These are phyloP conservation scores for Teratosphaeria destructans DNA, from an alignment of 2,329 filamentous ascomycete species.

Conservation along the genomic window DNA sequence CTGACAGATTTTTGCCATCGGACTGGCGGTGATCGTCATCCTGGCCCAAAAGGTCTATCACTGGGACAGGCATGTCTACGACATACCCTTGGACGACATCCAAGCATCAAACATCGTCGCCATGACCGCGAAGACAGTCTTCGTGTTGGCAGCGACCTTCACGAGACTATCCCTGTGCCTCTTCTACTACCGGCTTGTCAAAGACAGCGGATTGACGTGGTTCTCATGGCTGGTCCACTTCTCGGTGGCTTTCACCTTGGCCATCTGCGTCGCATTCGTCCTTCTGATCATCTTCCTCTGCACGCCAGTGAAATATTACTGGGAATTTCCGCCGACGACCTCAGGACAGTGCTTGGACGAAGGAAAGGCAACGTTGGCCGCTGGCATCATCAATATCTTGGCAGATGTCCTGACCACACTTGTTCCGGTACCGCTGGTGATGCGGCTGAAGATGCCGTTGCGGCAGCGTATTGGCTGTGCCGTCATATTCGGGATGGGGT, in stretches of 20 bases:
- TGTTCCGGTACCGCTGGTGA: constrained; percentile 34
- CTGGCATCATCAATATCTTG: constrained; percentile 34
- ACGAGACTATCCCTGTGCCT: constrained; percentile 34
- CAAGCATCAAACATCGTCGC: constrained; percentile 28
- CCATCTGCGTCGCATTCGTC: constrained; percentile 29
- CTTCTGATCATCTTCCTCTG: constrained; percentile 31
- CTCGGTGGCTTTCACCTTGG: constrained; percentile 28
- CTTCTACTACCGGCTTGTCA: constrained; percentile 37
- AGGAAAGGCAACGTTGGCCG: constrained; percentile 28
- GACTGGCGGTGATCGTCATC: constrained; percentile 29
- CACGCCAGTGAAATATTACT: constrained; percentile 33
- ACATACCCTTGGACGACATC: constrained; percentile 21
- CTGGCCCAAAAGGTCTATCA: constrained; percentile 32
- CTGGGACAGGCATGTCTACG: constrained; percentile 36
- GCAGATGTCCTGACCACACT: constrained; percentile 33
- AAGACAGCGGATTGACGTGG: constrained; percentile 29
- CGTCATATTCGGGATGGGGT: constrained; percentile 31
- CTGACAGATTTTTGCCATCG: constrained; percentile 27
- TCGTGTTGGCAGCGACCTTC: constrained; percentile 32
- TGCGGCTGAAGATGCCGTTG: constrained; percentile 33
- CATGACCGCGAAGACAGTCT: constrained; percentile 33
- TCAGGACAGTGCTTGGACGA: constrained; percentile 32
- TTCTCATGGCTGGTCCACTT: constrained; percentile 32
- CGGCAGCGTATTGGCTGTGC: constrained; percentile 30
- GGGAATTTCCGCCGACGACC: constrained; percentile 26